Evolutionary conservation across 2,329 filamentous ascomycete species (phyloP).

Genomic region (Xylogone sp.): DNA sequence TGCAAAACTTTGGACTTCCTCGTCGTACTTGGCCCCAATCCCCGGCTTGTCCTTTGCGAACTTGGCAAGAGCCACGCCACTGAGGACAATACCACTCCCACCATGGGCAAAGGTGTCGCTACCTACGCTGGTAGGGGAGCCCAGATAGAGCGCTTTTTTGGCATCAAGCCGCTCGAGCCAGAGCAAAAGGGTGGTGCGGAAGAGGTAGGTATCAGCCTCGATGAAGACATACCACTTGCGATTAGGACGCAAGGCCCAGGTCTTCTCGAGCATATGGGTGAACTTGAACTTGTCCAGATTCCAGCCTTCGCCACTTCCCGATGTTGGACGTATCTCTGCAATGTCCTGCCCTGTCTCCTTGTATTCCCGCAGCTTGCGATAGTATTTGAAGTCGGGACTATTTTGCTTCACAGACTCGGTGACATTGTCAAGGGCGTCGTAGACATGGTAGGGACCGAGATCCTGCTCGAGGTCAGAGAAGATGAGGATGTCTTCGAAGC

Average conservation of each 20-base stretch:
- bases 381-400: constrained; percentile 46
- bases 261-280: constrained; percentile 54
- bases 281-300: constrained; percentile 60
- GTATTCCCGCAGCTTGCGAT: constrained; percentile 38
- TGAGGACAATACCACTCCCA: constrained; percentile 52
- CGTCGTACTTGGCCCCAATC: constrained; percentile 45
- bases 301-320: constrained; percentile 40
- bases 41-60: constrained; percentile 39
- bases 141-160: constrained; percentile 42
- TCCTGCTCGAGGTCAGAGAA: constrained; percentile 54
- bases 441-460: constrained; percentile 40
- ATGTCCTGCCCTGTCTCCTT: constrained; percentile 42
- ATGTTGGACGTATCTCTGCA: constrained; percentile 30
- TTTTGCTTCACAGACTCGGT: constrained; percentile 37
- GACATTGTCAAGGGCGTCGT: constrained; percentile 44
- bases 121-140: constrained; percentile 41
- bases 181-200: constrained; percentile 47
- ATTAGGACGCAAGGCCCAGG: constrained; percentile 44
- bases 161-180: constrained; percentile 45
- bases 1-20: constrained; percentile 35
- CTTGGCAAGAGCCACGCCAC: constrained; percentile 45
- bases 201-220: constrained; percentile 55
- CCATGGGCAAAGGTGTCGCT: constrained; percentile 49
- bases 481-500: constrained; percentile 47
- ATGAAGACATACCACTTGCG: constrained; percentile 59